Conservation (phyloP, 306 rosid species). For the Boehmeria nivea region DNA sequence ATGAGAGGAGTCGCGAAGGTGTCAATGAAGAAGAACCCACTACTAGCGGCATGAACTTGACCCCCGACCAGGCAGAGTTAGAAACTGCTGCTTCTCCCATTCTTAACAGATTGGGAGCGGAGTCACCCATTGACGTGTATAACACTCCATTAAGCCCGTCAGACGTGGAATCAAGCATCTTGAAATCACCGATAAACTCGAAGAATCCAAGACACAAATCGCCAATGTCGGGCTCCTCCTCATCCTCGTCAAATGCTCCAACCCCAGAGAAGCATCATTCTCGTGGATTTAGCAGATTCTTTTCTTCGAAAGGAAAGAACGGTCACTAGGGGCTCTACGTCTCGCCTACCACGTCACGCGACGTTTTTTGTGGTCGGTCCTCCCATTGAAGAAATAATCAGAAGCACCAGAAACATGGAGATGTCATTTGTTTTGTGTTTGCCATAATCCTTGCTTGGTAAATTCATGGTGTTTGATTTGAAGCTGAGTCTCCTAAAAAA, state of each 20-base stretch:
- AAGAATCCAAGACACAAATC: conserved; percentile 57
- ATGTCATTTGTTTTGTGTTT: conserved; percentile 6
- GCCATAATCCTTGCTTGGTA: conserved; percentile 35
- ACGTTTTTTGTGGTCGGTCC: conserved; percentile 19
- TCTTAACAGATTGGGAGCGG: conserved; percentile 40
- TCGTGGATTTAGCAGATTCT: conserved; percentile 89
- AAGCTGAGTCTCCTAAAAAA: conserved; percentile 20
- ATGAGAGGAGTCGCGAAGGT: conserved; percentile 45
- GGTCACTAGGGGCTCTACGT: conserved; percentile 42
- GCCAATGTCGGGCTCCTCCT: conserved; percentile 71
- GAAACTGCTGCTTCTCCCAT: conserved; percentile 39
- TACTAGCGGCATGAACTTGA: conserved; percentile 40
- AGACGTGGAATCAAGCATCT: conserved; percentile 47
- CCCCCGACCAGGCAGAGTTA: conserved; percentile 40
- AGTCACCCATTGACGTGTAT: conserved; percentile 50
- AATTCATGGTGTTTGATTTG: conserved; percentile 30
- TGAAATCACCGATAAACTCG: conserved; percentile 47
- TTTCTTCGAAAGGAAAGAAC: conserved; percentile 74
- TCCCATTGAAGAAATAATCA: conserved; percentile 28
- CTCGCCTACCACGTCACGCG: no score
- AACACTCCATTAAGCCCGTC: conserved; percentile 53
- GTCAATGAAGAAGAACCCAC: conserved; percentile 55
- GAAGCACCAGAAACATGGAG: no score
- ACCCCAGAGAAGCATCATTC: conserved; percentile 87
- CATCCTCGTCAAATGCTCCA: conserved; percentile 59